Evolutionary conservation across 768 basidiomycete species (phyloP), one percentile per base, ranked within the genome.

Genomic region (Tylopilus subfusipes): DNA sequence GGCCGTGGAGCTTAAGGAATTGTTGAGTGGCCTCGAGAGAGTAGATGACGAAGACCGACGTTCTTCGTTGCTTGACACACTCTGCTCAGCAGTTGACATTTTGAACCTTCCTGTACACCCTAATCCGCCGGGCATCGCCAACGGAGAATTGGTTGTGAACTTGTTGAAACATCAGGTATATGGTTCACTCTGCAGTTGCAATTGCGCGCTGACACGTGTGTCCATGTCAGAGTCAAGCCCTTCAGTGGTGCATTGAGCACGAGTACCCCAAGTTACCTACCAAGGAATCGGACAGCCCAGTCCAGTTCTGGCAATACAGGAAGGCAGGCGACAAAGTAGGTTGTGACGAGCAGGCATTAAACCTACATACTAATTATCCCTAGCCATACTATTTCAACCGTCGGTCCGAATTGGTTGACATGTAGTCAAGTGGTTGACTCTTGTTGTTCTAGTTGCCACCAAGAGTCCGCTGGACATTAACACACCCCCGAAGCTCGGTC

Each of bases 271-370:
- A 71, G 36, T 70, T 94, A 13, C 94, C 93, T 2, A 79, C 75
- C 53, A 79, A 73, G 30, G 82, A 84, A 47, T 66, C 69, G 0
- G 92, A 93, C 54, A 79, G 77, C 33, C 86, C 91, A 0, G 88
- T 93, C 2, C 94, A 96, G 68, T 93, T 97, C 63, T 97, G 93
- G 94, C 85, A 91, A 63, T 68, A 85, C 27, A 80, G 72, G 62
- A 85, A 80, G 63, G 74, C 69, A 27, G 78, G 75, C 0, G 63
- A 66, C 46, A 83, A 86, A 75, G 89, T 84, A 54, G 18, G 75
- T 59, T 16, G 10, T 34, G 19, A 21, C n/a, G 16, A 45, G 38
- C 8, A 27, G 19, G 30, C 10, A 21, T 33, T 8, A 22, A 44
- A 11, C 13, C 6, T 33, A 45, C 4, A 39, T 9, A 45, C 40